phyloP scores from a whole-genome alignment of 2,329 filamentous ascomycete genomes.

The Dryadomyces quercivorus region DNA sequence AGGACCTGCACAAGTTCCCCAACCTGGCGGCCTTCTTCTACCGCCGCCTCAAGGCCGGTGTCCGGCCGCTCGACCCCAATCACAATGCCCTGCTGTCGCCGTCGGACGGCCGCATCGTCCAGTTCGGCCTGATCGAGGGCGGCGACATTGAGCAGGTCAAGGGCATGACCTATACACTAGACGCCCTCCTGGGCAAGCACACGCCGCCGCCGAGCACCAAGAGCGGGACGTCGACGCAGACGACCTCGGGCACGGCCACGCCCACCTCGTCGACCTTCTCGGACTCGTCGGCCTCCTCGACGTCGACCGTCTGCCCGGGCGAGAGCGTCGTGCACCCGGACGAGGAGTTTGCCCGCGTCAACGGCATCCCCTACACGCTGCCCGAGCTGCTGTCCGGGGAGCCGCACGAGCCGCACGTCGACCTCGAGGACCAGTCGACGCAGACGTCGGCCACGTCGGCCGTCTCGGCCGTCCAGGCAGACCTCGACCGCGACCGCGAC shows the following conservation, averaged over 20 bases:
- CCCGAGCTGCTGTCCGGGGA: slow-evolving; percentile 76
- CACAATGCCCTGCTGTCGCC: slow-evolving; percentile 73
- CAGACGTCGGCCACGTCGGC: slow-evolving; percentile 49
- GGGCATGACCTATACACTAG: slow-evolving; percentile 93
- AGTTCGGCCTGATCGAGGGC: slow-evolving; percentile 83
- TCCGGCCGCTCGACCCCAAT: slow-evolving; percentile 71
- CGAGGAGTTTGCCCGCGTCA: slow-evolving; percentile 86
- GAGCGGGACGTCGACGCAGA: slow-evolving; percentile 17
- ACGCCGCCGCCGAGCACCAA: slow-evolving; percentile 44
- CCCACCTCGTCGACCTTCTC: no score
- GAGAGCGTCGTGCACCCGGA: slow-evolving; percentile 64
- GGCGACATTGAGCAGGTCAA: slow-evolving; percentile 98
- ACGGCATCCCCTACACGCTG: slow-evolving; percentile 88
- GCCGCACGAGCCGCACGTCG: slow-evolving; percentile 15
- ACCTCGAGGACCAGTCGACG: slow-evolving; percentile 62
- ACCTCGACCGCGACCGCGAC: slow-evolving; percentile 49
- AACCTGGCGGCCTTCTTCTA: slow-evolving; percentile 98
- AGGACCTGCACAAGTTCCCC: slow-evolving; percentile 77
- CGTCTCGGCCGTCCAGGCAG: slow-evolving; percentile 71
- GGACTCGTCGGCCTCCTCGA: background rate
- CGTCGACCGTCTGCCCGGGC: slow-evolving; percentile 26
- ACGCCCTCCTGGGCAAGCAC: slow-evolving; percentile 71
- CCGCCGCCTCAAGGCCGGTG: slow-evolving; percentile 79
- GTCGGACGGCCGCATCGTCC: slow-evolving; percentile 79
- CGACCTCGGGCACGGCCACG: background rate